A percentile compares a stretch with the other conserved stretches of the same genome.
Evolutionary conservation across 768 basidiomycete species (phyloP).

Genomic region (Cystofilobasidium macerans): DNA sequence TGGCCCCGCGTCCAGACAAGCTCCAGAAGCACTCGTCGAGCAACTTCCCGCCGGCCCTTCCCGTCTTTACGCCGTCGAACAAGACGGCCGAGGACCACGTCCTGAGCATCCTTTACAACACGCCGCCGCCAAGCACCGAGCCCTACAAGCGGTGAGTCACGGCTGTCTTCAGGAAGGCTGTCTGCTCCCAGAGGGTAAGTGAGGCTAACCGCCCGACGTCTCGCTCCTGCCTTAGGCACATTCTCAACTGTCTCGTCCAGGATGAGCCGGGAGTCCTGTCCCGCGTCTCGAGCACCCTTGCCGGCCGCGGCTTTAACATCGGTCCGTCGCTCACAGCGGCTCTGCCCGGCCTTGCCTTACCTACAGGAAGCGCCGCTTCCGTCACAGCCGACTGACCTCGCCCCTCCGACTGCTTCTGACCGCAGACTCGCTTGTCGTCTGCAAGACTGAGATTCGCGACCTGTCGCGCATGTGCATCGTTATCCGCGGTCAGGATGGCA

Average conservation of each 20-base stretch:
- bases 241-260: constrained; percentile 94
- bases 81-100: constrained; percentile 27
- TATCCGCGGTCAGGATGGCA: constrained; percentile 88
- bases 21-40: constrained; percentile 3
- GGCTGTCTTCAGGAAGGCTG: no score
- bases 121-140: constrained; percentile 22
- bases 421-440: constrained; percentile 96
- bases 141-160: constrained; percentile 22
- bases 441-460: constrained; percentile 92
- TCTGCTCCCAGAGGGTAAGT: not conserved
- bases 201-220: constrained; percentile 9
- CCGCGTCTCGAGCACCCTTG: constrained; percentile 91
- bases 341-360: constrained; percentile 2
- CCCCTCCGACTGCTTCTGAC: not conserved
- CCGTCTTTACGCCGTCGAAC: constrained; percentile 19
- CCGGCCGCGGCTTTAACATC: constrained; percentile 86
- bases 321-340: constrained; percentile 30
- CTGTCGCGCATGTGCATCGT: constrained; percentile 97
- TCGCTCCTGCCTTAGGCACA: constrained; percentile 50
- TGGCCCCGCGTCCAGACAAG: constrained; percentile 24
- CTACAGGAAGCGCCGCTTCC: constrained; percentile 88
- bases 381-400: constrained; percentile 54
- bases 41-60: constrained; percentile 20
- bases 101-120: constrained; percentile 26
- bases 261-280: constrained; percentile 99